phyloP scores from a whole-genome alignment of 176 grass and related monocot genomes.

The Juncus effusus region DNA sequence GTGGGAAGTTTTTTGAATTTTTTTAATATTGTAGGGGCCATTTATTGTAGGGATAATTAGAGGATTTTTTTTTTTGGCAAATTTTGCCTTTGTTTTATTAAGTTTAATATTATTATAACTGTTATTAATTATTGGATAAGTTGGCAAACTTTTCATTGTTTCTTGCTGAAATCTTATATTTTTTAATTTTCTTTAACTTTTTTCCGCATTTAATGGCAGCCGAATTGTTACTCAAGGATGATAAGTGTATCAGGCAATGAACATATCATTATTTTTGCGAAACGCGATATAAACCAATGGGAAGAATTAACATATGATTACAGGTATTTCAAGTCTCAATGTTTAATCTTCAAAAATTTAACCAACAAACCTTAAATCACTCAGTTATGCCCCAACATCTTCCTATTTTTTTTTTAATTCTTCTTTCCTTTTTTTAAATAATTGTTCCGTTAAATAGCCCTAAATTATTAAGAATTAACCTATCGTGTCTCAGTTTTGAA shows the following conservation, averaged over 20 bases:
- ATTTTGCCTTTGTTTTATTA: constrained; percentile 15
- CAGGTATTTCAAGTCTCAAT: constrained; percentile 38
- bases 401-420: background rate
- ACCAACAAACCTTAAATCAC: background rate
- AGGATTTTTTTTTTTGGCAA: constrained; percentile 14
- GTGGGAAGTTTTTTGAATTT: too few relatives aligned
- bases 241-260: constrained; percentile 80
- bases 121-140: background rate
- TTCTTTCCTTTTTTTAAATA: too few relatives aligned
- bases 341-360: too few relatives aligned
- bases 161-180: constrained; percentile 12
- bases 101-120: background rate
- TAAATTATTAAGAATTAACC: too few relatives aligned
- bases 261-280: constrained; percentile 98
- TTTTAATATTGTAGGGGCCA: too few relatives aligned
- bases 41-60: background rate
- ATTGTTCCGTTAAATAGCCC: too few relatives aligned
- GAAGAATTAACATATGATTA: constrained; percentile 99
- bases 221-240: constrained; percentile 98
- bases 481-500: background rate
- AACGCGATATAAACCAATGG: constrained; percentile 89
- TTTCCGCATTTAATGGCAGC: constrained; percentile 40
- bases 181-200: constrained; percentile 22
- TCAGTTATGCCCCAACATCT: constrained; percentile 20
- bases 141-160: background rate